Evolutionary conservation across 345 rosid genomes (phyloP).

Genomic region (Mangifera indica): DNA sequence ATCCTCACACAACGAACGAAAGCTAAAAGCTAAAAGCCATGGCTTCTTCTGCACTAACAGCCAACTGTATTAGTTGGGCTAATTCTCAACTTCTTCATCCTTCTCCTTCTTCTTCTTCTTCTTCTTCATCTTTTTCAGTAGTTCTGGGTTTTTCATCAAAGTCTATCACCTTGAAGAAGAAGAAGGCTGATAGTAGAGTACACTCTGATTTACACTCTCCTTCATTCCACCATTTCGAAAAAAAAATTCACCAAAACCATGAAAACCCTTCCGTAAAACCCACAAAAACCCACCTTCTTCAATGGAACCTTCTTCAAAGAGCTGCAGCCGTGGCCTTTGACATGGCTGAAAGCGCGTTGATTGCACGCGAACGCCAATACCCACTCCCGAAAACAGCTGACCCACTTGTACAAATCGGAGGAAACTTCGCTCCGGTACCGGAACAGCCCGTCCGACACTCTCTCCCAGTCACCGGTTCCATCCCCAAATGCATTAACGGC

Average conservation of each 20-base stretch:
- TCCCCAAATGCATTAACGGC: constrained; percentile 81
- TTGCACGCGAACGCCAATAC: constrained; percentile 54
- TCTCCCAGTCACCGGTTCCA: constrained; percentile 58
- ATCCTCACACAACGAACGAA: not conserved
- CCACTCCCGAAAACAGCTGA: constrained; percentile 85
- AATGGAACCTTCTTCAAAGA: constrained; percentile 66
- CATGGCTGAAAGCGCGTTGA: constrained; percentile 59
- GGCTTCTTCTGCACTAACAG: constrained; percentile 41
- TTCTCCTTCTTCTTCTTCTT: constrained; percentile 16
- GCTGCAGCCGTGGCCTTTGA: constrained; percentile 66
- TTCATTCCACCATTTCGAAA: constrained; percentile 57
- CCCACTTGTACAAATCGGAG: constrained; percentile 76
- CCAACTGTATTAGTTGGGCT: constrained; percentile 34
- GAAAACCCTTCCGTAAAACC: constrained; percentile 29
- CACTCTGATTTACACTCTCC: constrained; percentile 51
- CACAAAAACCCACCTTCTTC: not conserved
- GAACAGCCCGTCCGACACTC: constrained; percentile 54
- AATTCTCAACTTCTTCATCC: constrained; percentile 34
- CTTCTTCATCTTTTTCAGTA: not conserved
- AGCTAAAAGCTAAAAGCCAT: constrained; percentile 23
- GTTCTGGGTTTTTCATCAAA: constrained; percentile 33
- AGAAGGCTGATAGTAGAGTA: constrained; percentile 16
- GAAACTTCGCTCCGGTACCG: constrained; percentile 88
- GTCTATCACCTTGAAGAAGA: constrained; percentile 19
- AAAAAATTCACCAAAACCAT: constrained; percentile 31